These are phyloP conservation scores for Stevia rebaudiana DNA, from an alignment of 140 eudicot species.

Conservation along the genomic window DNA sequence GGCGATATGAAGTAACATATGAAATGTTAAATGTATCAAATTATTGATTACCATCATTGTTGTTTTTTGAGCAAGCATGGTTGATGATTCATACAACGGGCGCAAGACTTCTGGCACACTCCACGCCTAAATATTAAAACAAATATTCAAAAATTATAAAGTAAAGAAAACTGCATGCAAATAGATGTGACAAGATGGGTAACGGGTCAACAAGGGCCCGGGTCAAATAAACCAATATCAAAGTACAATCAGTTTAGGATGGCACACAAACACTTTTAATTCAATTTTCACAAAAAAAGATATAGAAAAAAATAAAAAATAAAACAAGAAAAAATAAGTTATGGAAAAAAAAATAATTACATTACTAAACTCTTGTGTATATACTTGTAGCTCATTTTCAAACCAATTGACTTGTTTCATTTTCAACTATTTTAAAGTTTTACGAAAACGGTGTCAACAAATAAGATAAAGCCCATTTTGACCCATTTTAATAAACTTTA, in stretches of 20 bases:
- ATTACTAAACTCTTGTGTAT: too few relatives aligned
- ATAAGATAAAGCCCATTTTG: not conserved
- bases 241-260: not conserved
- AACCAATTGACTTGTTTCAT: not conserved
- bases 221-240: not conserved
- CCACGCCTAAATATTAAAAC: constrained; percentile 43
- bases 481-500: not conserved
- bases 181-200: not conserved
- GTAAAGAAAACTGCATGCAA: not conserved
- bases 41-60: constrained; percentile 54
- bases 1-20: not conserved
- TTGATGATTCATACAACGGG: constrained; percentile 72
- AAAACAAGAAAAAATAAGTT: too few relatives aligned
- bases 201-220: not conserved
- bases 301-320: too few relatives aligned
- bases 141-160: not conserved
- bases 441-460: not conserved
- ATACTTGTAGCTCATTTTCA: not conserved
- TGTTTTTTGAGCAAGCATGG: constrained; percentile 61
- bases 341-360: too few relatives aligned
- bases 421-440: not conserved
- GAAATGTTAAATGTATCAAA: not conserved
- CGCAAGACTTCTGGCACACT: constrained; percentile 76
- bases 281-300: too few relatives aligned
- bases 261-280: not conserved